A percentile compares a stretch with the other conserved stretches of the same genome.
phyloP scores from a whole-genome alignment of 139 green algal species.

The Chlamydomonas sp. region DNA sequence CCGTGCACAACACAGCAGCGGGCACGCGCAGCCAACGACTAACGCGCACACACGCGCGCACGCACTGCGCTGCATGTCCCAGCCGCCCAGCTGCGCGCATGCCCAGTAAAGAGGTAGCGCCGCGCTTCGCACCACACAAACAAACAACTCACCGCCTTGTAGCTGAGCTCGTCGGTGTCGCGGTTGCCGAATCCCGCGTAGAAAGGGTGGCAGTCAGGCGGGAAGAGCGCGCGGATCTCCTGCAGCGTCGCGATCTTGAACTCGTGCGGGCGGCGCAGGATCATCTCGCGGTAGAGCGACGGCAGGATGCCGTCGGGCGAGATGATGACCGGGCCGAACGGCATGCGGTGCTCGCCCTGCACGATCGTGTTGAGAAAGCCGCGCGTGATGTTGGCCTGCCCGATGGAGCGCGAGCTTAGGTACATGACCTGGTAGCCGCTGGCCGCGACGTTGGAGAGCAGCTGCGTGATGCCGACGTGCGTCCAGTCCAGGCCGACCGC shows the following conservation, averaged over 20 bases:
- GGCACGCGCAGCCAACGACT: too few relatives aligned
- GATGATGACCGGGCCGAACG: slow-evolving; percentile 84
- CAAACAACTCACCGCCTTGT: slow-evolving; percentile 50
- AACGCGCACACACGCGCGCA: too few relatives aligned
- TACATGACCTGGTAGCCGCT: slow-evolving; percentile 86
- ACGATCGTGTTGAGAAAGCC: slow-evolving; percentile 81
- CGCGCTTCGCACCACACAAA: too few relatives aligned
- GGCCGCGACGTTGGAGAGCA: slow-evolving; percentile 63
- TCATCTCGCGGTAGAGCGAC: slow-evolving; percentile 83
- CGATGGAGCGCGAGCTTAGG: slow-evolving; percentile 68
- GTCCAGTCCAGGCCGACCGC: slow-evolving; percentile 83
- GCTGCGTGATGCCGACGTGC: slow-evolving; percentile 71
- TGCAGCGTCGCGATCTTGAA: slow-evolving; percentile 90
- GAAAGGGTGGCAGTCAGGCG: slow-evolving; percentile 78
- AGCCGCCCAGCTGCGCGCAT: too few relatives aligned
- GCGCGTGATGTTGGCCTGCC: slow-evolving; percentile 81
- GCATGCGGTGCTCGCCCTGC: slow-evolving; percentile 70
- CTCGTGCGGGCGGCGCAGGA: slow-evolving; percentile 81
- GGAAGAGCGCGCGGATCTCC: slow-evolving; percentile 83
- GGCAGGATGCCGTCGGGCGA: slow-evolving; percentile 87
- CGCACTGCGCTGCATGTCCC: too few relatives aligned
- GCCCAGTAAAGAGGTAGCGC: too few relatives aligned
- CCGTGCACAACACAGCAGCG: too few relatives aligned
- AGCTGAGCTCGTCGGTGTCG: slow-evolving; percentile 84
- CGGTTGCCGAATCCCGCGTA: slow-evolving; percentile 93